phyloP scores from a whole-genome alignment of 768 basidiomycete genomes.

The Ramaria rubella region DNA sequence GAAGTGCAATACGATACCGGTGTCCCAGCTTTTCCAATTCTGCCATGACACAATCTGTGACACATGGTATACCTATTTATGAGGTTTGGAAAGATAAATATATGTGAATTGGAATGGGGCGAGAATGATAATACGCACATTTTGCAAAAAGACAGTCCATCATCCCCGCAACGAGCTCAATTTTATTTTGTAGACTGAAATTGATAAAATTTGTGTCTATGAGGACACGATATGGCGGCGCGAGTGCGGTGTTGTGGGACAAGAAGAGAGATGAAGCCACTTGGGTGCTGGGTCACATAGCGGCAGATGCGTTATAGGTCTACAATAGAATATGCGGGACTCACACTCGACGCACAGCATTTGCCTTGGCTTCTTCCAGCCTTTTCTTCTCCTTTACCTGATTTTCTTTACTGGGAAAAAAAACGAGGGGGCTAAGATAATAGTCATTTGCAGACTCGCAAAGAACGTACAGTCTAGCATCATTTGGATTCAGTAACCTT shows the following conservation, averaged over 20 bases:
- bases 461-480: conserved; percentile 73
- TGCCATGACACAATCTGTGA: conserved; percentile 99
- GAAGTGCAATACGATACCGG: conserved; percentile 87
- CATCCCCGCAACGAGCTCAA: conserved; percentile 96
- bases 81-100: background rate
- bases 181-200: conserved; percentile 94
- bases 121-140: conserved; percentile 45
- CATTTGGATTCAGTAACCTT: conserved; percentile 88
- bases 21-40: conserved; percentile 97
- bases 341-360: conserved; percentile 72
- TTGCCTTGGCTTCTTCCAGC: conserved; percentile 72
- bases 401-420: conserved; percentile 59
- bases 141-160: conserved; percentile 99
- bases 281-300: conserved; percentile 57
- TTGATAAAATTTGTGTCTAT: conserved; percentile 99
- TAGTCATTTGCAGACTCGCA: background rate
- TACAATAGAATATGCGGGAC: background rate
- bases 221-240: conserved; percentile 93
- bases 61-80: conserved; percentile 85
- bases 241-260: conserved; percentile 90
- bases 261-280: conserved; percentile 91
- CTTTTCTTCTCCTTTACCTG: conserved; percentile 85
- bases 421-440: background rate
- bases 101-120: conserved; percentile 4
- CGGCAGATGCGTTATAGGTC: background rate